These are phyloP conservation scores for Aspergillus panamensis DNA, from an alignment of 495 filamentous ascomycete species.

Conservation along the genomic window DNA sequence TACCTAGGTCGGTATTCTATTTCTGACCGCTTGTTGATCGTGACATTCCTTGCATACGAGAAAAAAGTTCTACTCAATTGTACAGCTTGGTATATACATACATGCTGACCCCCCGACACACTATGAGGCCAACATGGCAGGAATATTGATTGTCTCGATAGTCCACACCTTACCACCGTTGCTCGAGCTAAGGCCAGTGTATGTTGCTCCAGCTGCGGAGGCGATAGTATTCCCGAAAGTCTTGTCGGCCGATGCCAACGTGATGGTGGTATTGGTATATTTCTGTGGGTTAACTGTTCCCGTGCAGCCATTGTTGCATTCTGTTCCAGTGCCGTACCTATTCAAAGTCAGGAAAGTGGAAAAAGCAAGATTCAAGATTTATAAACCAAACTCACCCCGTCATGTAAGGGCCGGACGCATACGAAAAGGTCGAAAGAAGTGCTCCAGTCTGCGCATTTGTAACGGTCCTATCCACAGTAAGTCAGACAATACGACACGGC, in stretches of 20 bases:
- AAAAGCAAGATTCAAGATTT: not conserved
- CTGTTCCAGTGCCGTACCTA: conserved; percentile 39
- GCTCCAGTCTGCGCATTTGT: conserved; percentile 33
- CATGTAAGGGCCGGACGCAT: conserved; percentile 36
- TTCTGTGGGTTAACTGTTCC: conserved; percentile 34
- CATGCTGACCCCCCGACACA: too few relatives aligned
- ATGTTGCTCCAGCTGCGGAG: conserved; percentile 26
- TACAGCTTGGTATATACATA: too few relatives aligned
- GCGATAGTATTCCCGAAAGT: conserved; percentile 37
- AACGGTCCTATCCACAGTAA: conserved; percentile 24
- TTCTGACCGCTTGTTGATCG: too few relatives aligned
- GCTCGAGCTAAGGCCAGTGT: conserved; percentile 29
- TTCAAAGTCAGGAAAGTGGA: not conserved
- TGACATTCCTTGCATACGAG: too few relatives aligned
- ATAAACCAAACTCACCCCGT: conserved; percentile 25
- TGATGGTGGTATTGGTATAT: conserved; percentile 37
- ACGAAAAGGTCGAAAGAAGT: conserved; percentile 29
- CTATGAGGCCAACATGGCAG: conserved; percentile 24
- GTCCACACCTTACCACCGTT: conserved; percentile 36
- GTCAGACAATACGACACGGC: too few relatives aligned
- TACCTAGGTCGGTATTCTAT: too few relatives aligned
- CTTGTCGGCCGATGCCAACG: conserved; percentile 30
- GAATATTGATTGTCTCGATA: conserved; percentile 31
- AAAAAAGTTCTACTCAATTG: too few relatives aligned
- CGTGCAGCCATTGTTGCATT: conserved; percentile 34